Evolutionary conservation across 257 asterid species (phyloP), one percentile per base, ranked within the genome.

Genomic region (Solanum virginianum): DNA sequence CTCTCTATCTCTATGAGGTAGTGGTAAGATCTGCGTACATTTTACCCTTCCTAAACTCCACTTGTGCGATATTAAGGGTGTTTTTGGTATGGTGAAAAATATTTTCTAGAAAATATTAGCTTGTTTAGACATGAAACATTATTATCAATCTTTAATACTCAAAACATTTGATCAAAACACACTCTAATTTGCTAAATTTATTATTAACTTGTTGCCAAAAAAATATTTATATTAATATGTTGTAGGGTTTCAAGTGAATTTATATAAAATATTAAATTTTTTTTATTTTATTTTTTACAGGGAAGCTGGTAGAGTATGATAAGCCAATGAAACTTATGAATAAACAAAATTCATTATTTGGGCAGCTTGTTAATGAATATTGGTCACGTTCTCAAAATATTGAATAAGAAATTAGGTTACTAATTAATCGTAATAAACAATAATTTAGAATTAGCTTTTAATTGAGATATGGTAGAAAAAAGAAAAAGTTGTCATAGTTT

Each of bases 311-410:
- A 43, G 91, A 89, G 81, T 89, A 85, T 85, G 88, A 85, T 22
- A 7, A 66, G 14, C 91, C 91, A 81, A 62, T 62, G 90, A 87
- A 87, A 72, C 88, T 89, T 51, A 63, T 89, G 45, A 85, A 66
- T 47, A 80, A 80, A 41, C 71, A 87, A 43, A 71, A 80, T 81
- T 87, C 91, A 14, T 43, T 89, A 20, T 89, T 89, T 82, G 85
- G 90, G 54, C 90, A 87, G 74, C 90, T 89, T 80, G 91, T 85
- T 17, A 80, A 87, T 79, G 91, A 89, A 63, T 87, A 89, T 47
- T 87, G 90, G 90, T 84, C 83, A 10, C 87, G 51, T 83, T 63
- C 66, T 49, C 80, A 53, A 63, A 29, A 81, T 18, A 54, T n/a
- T 70, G 79, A 17, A 39, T 18, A 18, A 10, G 80, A 12, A 39